These are phyloP conservation scores for Lizanozyma gosingica DNA, from an alignment of 1,139 yeast genomes.

Conservation along the genomic window DNA sequence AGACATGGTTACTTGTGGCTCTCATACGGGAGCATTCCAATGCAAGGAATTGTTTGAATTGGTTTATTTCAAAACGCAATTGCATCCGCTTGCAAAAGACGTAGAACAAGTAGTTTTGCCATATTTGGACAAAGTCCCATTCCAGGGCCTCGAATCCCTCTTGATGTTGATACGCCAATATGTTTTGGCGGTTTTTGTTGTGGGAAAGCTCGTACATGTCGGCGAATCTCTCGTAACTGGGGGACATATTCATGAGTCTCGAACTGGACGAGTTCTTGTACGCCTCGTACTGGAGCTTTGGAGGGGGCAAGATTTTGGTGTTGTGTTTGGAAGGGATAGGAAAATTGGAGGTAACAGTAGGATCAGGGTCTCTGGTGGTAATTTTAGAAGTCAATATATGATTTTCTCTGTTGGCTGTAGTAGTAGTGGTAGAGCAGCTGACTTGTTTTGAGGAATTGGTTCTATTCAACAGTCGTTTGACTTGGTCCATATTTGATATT, in stretches of 20 bases:
- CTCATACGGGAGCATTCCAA: constrained; percentile 4
- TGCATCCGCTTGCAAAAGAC: constrained; percentile 33
- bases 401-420: not conserved
- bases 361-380: too few relatives aligned
- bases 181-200: not conserved
- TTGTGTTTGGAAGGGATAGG: too few relatives aligned
- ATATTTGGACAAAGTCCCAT: constrained; percentile 18
- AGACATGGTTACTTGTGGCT: not conserved
- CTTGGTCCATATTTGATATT: not conserved
- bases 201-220: not conserved
- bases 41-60: constrained; percentile 23
- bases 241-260: not conserved
- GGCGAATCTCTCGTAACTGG: not conserved
- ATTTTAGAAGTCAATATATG: not conserved
- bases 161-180: not conserved
- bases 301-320: not conserved
- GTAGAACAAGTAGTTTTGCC: constrained; percentile 28
- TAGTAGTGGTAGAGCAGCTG: not conserved
- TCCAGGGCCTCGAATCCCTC: constrained; percentile 1
- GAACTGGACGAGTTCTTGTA: not conserved
- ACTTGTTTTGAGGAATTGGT: not conserved
- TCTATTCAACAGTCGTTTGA: not conserved
- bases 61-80: constrained; percentile 33
- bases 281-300: not conserved
- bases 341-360: too few relatives aligned